Evolutionary conservation across 225 moss, liverwort and hornwort species (phyloP), one percentile per base, ranked within the genome.

Genomic region (Neckera pumila): DNA sequence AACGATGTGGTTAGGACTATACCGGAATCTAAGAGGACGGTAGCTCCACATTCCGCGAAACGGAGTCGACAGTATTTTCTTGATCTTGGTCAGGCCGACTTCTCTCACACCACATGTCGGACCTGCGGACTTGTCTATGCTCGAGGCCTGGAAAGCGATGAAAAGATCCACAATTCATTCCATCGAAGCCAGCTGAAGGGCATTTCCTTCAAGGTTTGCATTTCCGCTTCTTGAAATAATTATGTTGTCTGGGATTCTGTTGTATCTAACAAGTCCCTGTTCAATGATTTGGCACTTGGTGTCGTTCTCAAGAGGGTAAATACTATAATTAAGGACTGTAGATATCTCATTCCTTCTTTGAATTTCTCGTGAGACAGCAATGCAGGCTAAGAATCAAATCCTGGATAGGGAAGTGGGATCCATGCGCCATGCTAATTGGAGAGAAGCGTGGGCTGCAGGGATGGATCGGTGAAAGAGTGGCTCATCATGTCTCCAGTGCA

Each of bases 21-120:
- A 61, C 91, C 92, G 47, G 90, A 92, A 83, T 74, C 87, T 1
- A 93, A 90, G 91, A 93, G 93, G 88, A 91, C 93, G 47, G 61
- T 91, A 75, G 93, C 93, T 66, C 86, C 88, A 72, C 38, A 59
- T 45, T 88, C 90, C 25, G 70, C 54, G 0, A 94, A 93, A 88
- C 91, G 93, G 62, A 74, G 86, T 74, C 96, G 98, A 21, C 98
- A 99, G 81, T 95, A 96, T 64, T 99, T 99, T 90, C 93, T 99
- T 40, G 98, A 99, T 89, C 92, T 99, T 40, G 98, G 98, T 16
- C 98, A 99, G 84, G 89, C 95, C 12, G 97, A 99, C 85, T 99
- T 99, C 64, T 92, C 96, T 11, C 93, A 96, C 76, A 92, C 95
- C 19, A 96, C 97, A n/a, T 99, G 98, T 90, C 86, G 87, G 21